These are phyloP conservation scores for Dichomitus squalens DNA, from an alignment of 1,284 basidiomycete species.

Conservation along the genomic window DNA sequence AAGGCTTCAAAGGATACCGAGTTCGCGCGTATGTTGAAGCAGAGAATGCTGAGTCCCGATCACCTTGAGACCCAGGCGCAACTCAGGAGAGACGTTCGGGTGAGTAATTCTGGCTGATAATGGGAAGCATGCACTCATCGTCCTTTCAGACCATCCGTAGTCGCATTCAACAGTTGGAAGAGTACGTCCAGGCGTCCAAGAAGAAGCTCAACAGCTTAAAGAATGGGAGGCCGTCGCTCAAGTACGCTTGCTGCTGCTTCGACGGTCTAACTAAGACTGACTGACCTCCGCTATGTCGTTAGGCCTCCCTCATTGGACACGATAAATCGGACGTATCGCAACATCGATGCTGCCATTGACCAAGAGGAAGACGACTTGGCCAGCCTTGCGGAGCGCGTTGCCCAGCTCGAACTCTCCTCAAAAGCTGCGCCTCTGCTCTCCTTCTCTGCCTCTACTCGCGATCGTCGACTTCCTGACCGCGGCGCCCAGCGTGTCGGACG, in stretches of 20 bases:
- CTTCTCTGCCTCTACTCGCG: slow-evolving; percentile 31
- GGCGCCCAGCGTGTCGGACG: slow-evolving; percentile 39
- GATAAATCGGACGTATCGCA: slow-evolving; percentile 80
- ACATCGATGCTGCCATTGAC: slow-evolving; percentile 73
- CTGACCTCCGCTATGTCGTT: slow-evolving; percentile 5
- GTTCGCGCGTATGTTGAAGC: slow-evolving; percentile 79
- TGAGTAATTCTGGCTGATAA: slow-evolving; percentile 35
- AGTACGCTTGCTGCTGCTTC: slow-evolving; percentile 42
- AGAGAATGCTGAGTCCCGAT: slow-evolving; percentile 85
- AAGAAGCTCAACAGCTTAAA: slow-evolving; percentile 67
- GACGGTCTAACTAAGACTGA: not conserved
- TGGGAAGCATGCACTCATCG: not conserved
- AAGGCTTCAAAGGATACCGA: slow-evolving; percentile 76
- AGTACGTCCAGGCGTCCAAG: slow-evolving; percentile 69
- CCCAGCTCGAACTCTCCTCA: slow-evolving; percentile 50
- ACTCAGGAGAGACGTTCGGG: slow-evolving; percentile 70
- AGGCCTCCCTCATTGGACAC: slow-evolving; percentile 85
- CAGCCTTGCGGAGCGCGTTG: slow-evolving; percentile 55
- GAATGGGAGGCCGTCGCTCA: slow-evolving; percentile 62
- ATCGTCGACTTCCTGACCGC: slow-evolving; percentile 39
- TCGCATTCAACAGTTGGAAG: slow-evolving; percentile 78
- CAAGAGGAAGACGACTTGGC: slow-evolving; percentile 65
- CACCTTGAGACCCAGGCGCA: slow-evolving; percentile 82
- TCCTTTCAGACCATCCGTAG: slow-evolving; percentile 60
- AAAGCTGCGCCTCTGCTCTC: slow-evolving; percentile 1